phyloP scores from a whole-genome alignment of 169 alveolate genomes.

The Cyclospora cayetanensis region DNA sequence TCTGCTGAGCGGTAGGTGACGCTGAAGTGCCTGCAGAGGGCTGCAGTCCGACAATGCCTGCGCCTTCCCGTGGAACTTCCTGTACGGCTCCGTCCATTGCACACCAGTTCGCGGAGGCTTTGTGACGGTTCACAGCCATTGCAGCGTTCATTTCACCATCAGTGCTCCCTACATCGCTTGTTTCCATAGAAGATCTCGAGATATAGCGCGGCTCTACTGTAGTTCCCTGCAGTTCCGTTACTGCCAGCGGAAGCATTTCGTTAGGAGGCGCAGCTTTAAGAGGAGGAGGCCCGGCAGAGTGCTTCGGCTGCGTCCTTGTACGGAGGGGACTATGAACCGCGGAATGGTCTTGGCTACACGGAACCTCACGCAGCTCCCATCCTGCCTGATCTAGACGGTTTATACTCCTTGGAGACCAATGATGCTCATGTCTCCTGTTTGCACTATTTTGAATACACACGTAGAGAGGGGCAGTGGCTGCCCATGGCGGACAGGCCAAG shows the following conservation, averaged over 20 bases:
- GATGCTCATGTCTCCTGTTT: not conserved
- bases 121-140: no score
- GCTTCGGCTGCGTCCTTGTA: not conserved
- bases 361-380: not conserved
- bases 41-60: no score
- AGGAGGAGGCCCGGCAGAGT: slow-evolving; percentile 35
- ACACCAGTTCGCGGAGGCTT: no score
- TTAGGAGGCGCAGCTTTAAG: not conserved
- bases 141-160: not conserved
- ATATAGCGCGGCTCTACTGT: no score
- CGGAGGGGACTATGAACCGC: not conserved
- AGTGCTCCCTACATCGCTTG: no score
- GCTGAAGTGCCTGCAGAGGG: no score
- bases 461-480: not conserved
- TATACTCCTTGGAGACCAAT: not conserved
- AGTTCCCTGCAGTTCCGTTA: no score
- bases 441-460: not conserved
- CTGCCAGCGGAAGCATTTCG: no score
- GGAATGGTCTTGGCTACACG: not conserved
- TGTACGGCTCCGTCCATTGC: no score
- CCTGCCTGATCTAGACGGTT: not conserved
- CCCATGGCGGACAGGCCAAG: not conserved
- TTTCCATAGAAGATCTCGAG: no score
- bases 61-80: no score
- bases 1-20: no score